Conservation (phyloP, 179 eudicot genomes). For the Pouteria campechiana region DNA sequence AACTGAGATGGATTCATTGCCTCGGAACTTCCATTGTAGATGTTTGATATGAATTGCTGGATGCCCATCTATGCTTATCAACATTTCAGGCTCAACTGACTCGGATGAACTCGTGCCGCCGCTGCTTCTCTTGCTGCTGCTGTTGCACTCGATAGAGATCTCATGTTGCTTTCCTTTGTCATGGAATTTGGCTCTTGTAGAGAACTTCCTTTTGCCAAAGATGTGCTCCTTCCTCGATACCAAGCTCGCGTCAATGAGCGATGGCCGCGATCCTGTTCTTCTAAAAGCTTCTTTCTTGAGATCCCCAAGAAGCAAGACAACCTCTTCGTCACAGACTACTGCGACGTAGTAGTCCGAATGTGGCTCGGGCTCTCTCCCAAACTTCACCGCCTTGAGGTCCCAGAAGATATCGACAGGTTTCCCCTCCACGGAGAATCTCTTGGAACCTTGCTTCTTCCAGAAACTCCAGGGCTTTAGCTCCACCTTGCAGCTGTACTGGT, state of each 20-base stretch:
- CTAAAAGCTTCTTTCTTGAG: conserved; percentile 75
- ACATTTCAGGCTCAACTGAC: conserved; percentile 66
- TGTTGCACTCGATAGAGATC: conserved; percentile 66
- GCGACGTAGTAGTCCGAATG: conserved; percentile 75
- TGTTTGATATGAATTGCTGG: conserved; percentile 62
- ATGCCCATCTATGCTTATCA: conserved; percentile 69
- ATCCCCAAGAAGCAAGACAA: conserved; percentile 63
- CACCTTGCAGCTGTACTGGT: conserved; percentile 55
- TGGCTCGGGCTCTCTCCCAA: conserved; percentile 85
- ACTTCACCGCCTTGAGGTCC: conserved; percentile 70
- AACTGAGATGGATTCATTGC: conserved; percentile 46
- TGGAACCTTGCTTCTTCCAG: conserved; percentile 85
- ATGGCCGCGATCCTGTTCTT: conserved; percentile 69
- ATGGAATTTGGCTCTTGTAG: conserved; percentile 51
- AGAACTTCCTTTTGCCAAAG: conserved; percentile 67
- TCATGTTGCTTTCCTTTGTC: conserved; percentile 67
- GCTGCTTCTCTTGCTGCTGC: conserved; percentile 4
- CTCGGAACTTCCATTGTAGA: conserved; percentile 90
- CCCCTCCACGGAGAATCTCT: conserved; percentile 45
- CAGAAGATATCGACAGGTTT: conserved; percentile 50
- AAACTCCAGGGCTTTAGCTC: conserved; percentile 93
- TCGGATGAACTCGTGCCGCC: conserved; percentile 1
- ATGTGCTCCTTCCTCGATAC: conserved; percentile 72
- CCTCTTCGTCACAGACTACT: conserved; percentile 60
- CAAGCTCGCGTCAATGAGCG: conserved; percentile 57